phyloP scores from a whole-genome alignment of 1,139 yeast species.

The Arxiozyma telluris region DNA sequence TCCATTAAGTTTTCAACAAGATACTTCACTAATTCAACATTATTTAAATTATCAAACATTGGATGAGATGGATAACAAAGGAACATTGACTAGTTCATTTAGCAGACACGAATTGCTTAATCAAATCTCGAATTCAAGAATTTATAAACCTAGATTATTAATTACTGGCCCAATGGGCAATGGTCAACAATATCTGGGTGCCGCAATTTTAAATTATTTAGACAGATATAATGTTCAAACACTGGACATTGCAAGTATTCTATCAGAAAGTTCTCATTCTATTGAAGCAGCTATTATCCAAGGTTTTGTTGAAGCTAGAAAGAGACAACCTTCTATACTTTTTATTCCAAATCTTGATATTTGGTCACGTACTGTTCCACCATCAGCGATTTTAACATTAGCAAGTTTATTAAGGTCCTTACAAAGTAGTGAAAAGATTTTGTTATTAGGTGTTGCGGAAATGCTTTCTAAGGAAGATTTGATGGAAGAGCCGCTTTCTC shows the following conservation, averaged over 20 bases:
- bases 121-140: constrained; percentile 52
- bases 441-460: constrained; percentile 57
- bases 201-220: constrained; percentile 71
- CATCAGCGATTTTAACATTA: constrained; percentile 63
- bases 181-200: constrained; percentile 82
- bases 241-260: constrained; percentile 68
- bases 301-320: constrained; percentile 75
- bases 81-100: constrained; percentile 38
- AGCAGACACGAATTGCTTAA: constrained; percentile 53
- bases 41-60: constrained; percentile 27
- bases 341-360: constrained; percentile 77
- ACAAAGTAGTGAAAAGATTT: constrained; percentile 61
- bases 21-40: constrained; percentile 29
- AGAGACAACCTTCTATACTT: constrained; percentile 83
- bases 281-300: constrained; percentile 83
- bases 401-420: constrained; percentile 60
- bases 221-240: constrained; percentile 90
- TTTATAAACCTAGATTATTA: constrained; percentile 74
- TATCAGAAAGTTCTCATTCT: constrained; percentile 73
- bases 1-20: constrained; percentile 11
- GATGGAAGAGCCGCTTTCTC: constrained; percentile 10
- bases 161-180: constrained; percentile 69
- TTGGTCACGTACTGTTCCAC: constrained; percentile 64
- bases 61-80: constrained; percentile 6
- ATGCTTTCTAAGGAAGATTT: constrained; percentile 9